A percentile compares a stretch with the other conserved stretches of the same genome.
These are phyloP conservation scores for Starmera amethionina DNA, from an alignment of 805 yeast species.

Conservation along the genomic window DNA sequence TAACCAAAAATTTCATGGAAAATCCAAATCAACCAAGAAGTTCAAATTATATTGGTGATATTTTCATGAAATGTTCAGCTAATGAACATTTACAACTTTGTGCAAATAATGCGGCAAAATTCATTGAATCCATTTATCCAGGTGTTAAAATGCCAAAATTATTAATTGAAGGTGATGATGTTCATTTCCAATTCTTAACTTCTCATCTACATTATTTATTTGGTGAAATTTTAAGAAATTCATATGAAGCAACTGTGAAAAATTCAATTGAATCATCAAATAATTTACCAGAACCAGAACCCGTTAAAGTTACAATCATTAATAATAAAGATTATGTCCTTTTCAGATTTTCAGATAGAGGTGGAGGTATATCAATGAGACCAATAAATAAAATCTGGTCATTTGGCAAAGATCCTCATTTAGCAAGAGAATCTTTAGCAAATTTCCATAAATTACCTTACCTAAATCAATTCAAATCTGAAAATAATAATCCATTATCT, in stretches of 20 bases:
- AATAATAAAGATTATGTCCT: conserved; percentile 56
- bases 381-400: conserved; percentile 70
- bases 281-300: conserved; percentile 39
- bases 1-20: conserved; percentile 52
- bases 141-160: conserved; percentile 60
- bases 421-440: conserved; percentile 47
- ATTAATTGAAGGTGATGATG: conserved; percentile 65
- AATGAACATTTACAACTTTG: conserved; percentile 53
- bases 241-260: conserved; percentile 70
- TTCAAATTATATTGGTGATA: conserved; percentile 53
- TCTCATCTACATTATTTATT: conserved; percentile 80
- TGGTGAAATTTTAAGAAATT: conserved; percentile 81
- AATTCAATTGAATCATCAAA: conserved; percentile 23
- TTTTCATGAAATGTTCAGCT: conserved; percentile 73
- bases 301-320: conserved; percentile 69
- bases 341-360: conserved; percentile 78
- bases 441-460: conserved; percentile 69
- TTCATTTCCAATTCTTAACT: conserved; percentile 72
- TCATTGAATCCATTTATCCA: conserved; percentile 43
- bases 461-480: conserved; percentile 19
- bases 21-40: conserved; percentile 40
- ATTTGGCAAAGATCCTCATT: conserved; percentile 61
- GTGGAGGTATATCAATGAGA: conserved; percentile 71
- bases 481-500: conserved; percentile 15
- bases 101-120: conserved; percentile 37